These are phyloP conservation scores for Mycena sanguinolenta DNA, from an alignment of 768 basidiomycete genomes.

Conservation along the genomic window DNA sequence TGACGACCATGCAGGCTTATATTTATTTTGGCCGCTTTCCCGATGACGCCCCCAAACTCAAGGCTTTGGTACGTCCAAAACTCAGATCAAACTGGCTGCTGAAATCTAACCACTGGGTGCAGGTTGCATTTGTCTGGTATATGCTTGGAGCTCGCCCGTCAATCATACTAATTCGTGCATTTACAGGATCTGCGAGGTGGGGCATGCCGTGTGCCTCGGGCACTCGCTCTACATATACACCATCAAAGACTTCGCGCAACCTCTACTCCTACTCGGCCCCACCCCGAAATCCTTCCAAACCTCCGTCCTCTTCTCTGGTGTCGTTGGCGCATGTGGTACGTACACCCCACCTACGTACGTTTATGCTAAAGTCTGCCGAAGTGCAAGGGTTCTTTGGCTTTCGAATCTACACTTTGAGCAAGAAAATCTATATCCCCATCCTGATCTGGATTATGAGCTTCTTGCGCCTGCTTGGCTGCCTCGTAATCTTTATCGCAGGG, in stretches of 20 bases:
- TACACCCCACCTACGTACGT: background rate
- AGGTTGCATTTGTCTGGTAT: conserved; percentile 9
- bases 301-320: background rate
- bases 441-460: background rate
- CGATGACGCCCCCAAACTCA: background rate
- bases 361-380: too few species aligned
- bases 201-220: background rate
- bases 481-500: background rate
- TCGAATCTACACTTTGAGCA: background rate
- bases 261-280: background rate
- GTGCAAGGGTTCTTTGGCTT: background rate
- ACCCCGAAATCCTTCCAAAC: background rate
- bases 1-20: background rate
- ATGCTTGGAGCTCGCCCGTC: background rate
- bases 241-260: background rate
- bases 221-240: conserved; percentile 1
- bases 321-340: background rate
- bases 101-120: background rate
- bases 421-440: background rate
- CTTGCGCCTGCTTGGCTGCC: background rate
- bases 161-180: background rate
- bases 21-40: background rate
- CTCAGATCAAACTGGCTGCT: background rate
- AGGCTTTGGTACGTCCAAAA: background rate
- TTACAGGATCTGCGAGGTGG: background rate